These are phyloP conservation scores for Solanum hybrid DNA, from an alignment of 305 asterid genomes.

Conservation along the genomic window DNA sequence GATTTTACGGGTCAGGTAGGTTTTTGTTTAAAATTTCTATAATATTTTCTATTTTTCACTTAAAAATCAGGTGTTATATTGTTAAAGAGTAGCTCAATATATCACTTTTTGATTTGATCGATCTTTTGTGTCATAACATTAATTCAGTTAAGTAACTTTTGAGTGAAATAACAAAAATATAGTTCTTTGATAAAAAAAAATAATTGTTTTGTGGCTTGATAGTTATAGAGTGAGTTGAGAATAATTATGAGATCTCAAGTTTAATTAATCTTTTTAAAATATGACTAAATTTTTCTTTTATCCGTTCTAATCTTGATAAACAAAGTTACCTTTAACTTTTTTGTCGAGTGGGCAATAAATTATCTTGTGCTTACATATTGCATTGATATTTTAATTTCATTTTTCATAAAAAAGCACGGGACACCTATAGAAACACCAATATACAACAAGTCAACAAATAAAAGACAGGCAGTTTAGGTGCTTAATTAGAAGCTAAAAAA, in stretches of 20 bases:
- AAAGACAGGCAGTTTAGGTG: constrained; percentile 4
- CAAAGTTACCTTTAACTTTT: background rate
- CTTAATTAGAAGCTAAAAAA: background rate
- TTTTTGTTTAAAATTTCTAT: background rate
- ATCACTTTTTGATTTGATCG: background rate
- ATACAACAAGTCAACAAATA: background rate
- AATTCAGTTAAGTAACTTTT: background rate
- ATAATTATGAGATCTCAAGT: background rate
- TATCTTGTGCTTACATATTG: background rate
- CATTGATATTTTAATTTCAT: background rate
- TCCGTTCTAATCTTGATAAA: background rate
- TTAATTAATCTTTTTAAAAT: accelerated
- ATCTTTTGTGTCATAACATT: background rate
- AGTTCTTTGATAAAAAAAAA: too few relatives aligned
- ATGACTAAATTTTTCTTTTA: background rate
- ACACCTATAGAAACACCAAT: background rate
- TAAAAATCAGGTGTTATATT: background rate
- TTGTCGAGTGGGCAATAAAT: background rate
- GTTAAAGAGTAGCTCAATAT: background rate
- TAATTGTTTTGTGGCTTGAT: too few relatives aligned
- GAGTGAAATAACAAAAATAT: background rate
- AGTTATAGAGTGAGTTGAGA: background rate
- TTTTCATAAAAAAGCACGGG: background rate
- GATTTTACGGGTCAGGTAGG: background rate
- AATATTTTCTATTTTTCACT: background rate